phyloP scores from a whole-genome alignment of 1,284 basidiomycete species.

The Mycosarcoma mackinlayi region DNA sequence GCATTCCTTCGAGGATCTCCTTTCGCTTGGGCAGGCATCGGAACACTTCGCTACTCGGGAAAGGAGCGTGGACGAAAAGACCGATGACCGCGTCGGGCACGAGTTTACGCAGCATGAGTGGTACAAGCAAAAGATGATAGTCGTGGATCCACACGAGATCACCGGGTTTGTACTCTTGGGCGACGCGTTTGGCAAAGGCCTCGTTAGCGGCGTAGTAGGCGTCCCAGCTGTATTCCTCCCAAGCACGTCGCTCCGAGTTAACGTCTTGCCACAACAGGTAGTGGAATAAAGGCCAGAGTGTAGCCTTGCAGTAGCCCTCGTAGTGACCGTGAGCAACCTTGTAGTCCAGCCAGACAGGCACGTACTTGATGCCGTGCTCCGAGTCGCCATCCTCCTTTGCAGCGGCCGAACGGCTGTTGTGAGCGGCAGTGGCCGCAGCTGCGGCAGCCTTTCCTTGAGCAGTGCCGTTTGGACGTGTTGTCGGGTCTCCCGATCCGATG shows the following conservation, averaged over 20 bases:
- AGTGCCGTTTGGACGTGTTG: slow-evolving; percentile 24
- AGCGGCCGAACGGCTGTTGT: slow-evolving; percentile 71
- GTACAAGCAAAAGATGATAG: slow-evolving; percentile 89
- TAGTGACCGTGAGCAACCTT: slow-evolving; percentile 91
- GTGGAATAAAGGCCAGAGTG: slow-evolving; percentile 97
- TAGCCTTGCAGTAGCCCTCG: slow-evolving; percentile 93
- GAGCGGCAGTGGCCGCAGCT: slow-evolving; percentile 69
- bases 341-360: slow-evolving; percentile 92
- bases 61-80: slow-evolving; percentile 95
- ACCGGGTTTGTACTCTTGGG: slow-evolving; percentile 81
- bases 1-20: slow-evolving; percentile 96
- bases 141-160: slow-evolving; percentile 76
- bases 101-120: slow-evolving; percentile 82
- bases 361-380: slow-evolving; percentile 73
- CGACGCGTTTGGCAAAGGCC: slow-evolving; percentile 83
- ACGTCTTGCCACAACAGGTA: slow-evolving; percentile 97
- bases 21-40: slow-evolving; percentile 85
- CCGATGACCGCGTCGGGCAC: slow-evolving; percentile 82
- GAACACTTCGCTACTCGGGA: slow-evolving; percentile 96
- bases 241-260: slow-evolving; percentile 70
- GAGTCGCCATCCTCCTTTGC: slow-evolving; percentile 64
- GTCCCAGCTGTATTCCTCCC: slow-evolving; percentile 83
- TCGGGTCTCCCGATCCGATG: slow-evolving; percentile 45
- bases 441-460: slow-evolving; percentile 40
- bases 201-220: slow-evolving; percentile 87